Evolutionary conservation across 352 stramenopile genomes (phyloP), one percentile per base, ranked within the genome.

Genomic region (Phytophthora pseudosyringae): DNA sequence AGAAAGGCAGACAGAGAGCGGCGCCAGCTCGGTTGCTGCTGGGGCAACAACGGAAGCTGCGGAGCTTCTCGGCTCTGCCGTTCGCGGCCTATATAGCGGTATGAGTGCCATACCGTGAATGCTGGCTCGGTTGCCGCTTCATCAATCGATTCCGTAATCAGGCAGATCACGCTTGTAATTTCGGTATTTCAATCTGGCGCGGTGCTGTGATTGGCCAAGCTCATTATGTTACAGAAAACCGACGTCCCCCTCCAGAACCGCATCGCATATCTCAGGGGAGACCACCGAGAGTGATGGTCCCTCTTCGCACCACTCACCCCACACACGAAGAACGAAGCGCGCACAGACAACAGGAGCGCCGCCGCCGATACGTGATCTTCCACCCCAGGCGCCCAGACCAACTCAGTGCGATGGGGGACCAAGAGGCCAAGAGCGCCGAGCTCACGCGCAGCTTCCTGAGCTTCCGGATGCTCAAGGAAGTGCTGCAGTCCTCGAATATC

Each of bases 381-480:
- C 38, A 3, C 44, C 39, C 47, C 29, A 54, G 21, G n/a, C 47
- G 11, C 47, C 15, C n/a, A 40, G 13, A 46, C 46, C 41, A 66
- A n/a, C 50, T 55, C 33, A 53, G 26, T 10, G 33, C 41, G 26
- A 78, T 78, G 70, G 61, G 43, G 41, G 60, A 78, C 35, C 53
- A 74, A 57, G 52, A 70, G 45, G 68, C 61, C 39, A 61, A 61
- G 41, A 72, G 61, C 9, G 63, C 67, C 3, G 67, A 79, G 60
- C 69, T 86, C 68, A 88, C 74, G 45, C 75, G 81, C 60, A 85
- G 77, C 55, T 87, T 86, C 45, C 67, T 90, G 49, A 89, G 77
- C 21, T 93, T 88, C 68, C 75, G 80, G 43, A 81, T 91, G 78
- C 81, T 94, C 13, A 89, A 89, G 63, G 80, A 92, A 39, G 80